Percentiles rank a stretch among this genome's conserved stretches.
These are phyloP conservation scores for Eruca vesicaria DNA, from an alignment of 441 rosid species.

Conservation along the genomic window DNA sequence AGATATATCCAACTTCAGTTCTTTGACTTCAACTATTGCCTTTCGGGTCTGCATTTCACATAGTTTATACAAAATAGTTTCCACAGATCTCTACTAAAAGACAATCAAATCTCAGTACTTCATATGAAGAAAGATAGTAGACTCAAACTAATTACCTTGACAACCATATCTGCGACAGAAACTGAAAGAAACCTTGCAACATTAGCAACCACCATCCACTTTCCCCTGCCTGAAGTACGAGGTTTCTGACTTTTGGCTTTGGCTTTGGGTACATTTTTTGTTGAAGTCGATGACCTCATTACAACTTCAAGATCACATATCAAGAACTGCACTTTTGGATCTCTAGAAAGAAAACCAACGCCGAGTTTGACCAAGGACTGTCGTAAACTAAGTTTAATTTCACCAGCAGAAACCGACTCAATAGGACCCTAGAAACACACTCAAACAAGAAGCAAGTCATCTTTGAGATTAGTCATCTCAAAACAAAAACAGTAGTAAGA, in stretches of 20 bases:
- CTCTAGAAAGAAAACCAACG: constrained; percentile 82
- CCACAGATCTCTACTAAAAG: not conserved
- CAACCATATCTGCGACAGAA: constrained; percentile 75
- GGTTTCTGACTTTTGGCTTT: constrained; percentile 57
- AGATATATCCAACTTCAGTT: constrained; percentile 69
- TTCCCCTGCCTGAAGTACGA: constrained; percentile 76
- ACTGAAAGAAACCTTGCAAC: constrained; percentile 88
- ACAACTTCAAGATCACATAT: constrained; percentile 85
- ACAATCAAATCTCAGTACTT: not conserved
- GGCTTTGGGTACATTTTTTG: constrained; percentile 46
- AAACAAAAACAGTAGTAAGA: not conserved
- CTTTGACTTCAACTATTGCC: constrained; percentile 73
- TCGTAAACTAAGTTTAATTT: constrained; percentile 83
- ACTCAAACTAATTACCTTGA: constrained; percentile 59
- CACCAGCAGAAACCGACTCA: constrained; percentile 90
- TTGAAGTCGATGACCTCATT: constrained; percentile 67
- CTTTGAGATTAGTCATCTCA: not conserved
- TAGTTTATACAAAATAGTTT: not conserved
- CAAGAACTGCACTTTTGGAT: constrained; percentile 86
- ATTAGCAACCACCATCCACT: constrained; percentile 91
- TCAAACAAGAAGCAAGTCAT: constrained; percentile 23
- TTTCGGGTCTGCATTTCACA: constrained; percentile 66
- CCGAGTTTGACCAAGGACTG: constrained; percentile 96
- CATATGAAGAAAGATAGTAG: not conserved
- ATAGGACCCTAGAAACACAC: constrained; percentile 75